Conservation (phyloP, 495 filamentous ascomycete genomes). For the Aspergillus affinis region DNA sequence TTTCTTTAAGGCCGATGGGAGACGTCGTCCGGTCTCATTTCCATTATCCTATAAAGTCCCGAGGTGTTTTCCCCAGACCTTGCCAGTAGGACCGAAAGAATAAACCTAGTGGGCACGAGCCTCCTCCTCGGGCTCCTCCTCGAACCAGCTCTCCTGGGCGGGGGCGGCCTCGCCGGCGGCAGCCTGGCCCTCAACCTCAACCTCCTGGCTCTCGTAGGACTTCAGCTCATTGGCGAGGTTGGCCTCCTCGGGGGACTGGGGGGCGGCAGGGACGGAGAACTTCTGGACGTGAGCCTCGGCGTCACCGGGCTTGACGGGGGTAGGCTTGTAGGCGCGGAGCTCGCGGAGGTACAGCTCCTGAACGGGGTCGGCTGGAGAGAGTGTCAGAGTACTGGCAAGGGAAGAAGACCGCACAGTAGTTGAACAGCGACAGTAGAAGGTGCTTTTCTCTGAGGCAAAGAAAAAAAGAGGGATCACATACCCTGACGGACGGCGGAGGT, state of each 20-base stretch:
- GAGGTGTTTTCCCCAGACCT: constrained; percentile 29
- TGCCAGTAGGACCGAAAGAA: constrained; percentile 23
- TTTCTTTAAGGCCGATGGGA: constrained; percentile 26
- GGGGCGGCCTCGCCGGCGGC: constrained; percentile 53
- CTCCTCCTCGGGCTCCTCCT: constrained; percentile 59
- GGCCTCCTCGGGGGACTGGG: constrained; percentile 85
- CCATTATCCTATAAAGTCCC: constrained; percentile 25
- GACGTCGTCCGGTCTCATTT: constrained; percentile 27
- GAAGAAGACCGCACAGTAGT: constrained; percentile 16
- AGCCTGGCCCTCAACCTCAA: constrained; percentile 90
- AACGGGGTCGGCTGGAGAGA: constrained; percentile 77
- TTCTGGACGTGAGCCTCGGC: constrained; percentile 88
- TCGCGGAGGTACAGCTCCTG: constrained; percentile 97
- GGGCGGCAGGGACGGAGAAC: constrained; percentile 75
- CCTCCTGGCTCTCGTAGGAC: constrained; percentile 86
- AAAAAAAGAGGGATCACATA: constrained; percentile 26
- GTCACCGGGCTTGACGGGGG: constrained; percentile 79
- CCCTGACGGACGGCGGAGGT: constrained; percentile 44
- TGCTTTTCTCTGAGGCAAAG: neutral
- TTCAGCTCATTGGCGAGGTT: constrained; percentile 87
- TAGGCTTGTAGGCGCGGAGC: constrained; percentile 88
- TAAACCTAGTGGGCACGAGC: constrained; percentile 49
- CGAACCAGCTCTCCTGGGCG: constrained; percentile 70
- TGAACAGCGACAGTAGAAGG: neutral
- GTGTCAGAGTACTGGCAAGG: constrained; percentile 10